Percentiles rank a stretch among this genome's conserved stretches.
phyloP scores from a whole-genome alignment of 176 grass and related monocot species.

The Guadua angustifolia region DNA sequence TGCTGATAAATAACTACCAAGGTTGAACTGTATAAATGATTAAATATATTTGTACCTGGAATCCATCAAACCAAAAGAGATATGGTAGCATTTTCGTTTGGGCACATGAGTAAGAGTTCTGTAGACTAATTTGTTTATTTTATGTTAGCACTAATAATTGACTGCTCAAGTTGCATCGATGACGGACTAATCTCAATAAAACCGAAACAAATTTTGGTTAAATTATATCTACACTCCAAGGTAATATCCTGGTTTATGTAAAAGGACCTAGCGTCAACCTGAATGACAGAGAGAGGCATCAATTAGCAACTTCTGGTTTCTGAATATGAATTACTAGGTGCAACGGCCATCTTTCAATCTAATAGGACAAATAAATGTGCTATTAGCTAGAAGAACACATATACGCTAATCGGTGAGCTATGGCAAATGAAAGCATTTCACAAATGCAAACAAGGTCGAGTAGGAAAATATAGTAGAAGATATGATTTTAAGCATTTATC shows the following conservation, averaged over 20 bases:
- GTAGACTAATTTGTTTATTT: not conserved
- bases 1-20: not conserved
- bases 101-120: not conserved
- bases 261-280: not conserved
- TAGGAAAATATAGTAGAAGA: not conserved
- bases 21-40: not conserved
- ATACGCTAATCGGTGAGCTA: not conserved
- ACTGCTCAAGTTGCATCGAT: not conserved
- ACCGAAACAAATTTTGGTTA: not conserved
- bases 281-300: not conserved
- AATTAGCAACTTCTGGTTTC: not conserved
- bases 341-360: not conserved
- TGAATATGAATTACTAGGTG: not conserved
- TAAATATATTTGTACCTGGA: not conserved
- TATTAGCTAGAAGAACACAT: not conserved
- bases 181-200: not conserved
- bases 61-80: not conserved
- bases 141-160: not conserved
- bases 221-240: not conserved
- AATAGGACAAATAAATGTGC: not conserved
- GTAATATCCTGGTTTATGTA: not conserved
- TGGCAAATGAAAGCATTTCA: conserved; percentile 13
- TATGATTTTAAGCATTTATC: not conserved
- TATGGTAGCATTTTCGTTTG: not conserved
- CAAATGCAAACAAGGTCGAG: not conserved